A percentile compares a stretch with the other conserved stretches of the same genome.
Evolutionary conservation across 441 rosid species (phyloP).

Genomic region (Populus hybrid): DNA sequence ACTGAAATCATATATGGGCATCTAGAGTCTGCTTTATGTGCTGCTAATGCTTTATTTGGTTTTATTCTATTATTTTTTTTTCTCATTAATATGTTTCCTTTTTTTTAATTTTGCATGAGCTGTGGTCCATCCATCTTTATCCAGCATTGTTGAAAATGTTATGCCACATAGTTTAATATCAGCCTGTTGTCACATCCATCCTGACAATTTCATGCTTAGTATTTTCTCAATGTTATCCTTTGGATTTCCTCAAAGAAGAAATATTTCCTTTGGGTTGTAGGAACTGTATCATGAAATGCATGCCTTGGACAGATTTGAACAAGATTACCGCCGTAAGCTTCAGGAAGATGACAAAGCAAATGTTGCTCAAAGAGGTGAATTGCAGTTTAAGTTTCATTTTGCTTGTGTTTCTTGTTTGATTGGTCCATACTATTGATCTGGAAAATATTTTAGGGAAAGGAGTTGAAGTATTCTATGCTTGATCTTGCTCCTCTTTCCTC

Average conservation of each 20-base stretch:
- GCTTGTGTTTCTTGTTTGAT: conserved; percentile 1
- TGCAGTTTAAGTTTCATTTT: conserved; percentile 12
- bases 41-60: not conserved
- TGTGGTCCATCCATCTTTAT: not conserved
- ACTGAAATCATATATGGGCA: not conserved
- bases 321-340: conserved; percentile 92
- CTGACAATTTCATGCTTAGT: not conserved
- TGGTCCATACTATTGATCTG: not conserved
- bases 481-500: not conserved
- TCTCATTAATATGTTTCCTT: not conserved
- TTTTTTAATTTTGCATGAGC: not conserved
- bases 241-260: not conserved
- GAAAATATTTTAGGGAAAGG: not conserved
- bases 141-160: not conserved
- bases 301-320: conserved; percentile 97
- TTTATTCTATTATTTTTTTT: not conserved
- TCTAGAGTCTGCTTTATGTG: not conserved
- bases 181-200: not conserved
- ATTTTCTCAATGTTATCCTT: not conserved
- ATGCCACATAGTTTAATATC: not conserved
- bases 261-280: conserved; percentile 39
- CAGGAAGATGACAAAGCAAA: conserved; percentile 82
- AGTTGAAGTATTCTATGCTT: not conserved
- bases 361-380: conserved; percentile 68
- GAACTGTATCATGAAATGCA: conserved; percentile 96